Conservation (phyloP, 192 early-diverging fungal genomes). For the Coemansia sp. region DNA sequence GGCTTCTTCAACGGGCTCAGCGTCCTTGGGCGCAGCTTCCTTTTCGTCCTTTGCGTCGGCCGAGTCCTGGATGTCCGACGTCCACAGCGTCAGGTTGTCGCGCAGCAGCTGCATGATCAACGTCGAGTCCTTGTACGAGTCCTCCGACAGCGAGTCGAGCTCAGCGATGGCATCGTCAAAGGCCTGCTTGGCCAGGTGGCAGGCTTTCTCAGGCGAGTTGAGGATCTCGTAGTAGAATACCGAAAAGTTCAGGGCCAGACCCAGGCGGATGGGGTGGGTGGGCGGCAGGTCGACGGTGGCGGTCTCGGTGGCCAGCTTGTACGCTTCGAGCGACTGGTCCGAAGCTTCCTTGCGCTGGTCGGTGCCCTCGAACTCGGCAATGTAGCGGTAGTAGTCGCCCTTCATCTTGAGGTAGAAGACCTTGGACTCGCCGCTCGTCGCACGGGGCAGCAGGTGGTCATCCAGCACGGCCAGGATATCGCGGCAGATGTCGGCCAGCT, state of each 20-base stretch:
- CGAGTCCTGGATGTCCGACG: constrained; percentile 76
- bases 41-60: constrained; percentile 33
- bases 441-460: constrained; percentile 81
- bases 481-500: constrained; percentile 91
- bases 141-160: constrained; percentile 87
- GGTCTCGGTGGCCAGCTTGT: constrained; percentile 93
- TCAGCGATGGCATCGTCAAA: constrained; percentile 97
- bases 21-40: constrained; percentile 24
- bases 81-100: constrained; percentile 98
- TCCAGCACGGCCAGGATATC: constrained; percentile 91
- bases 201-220: constrained; percentile 91
- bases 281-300: constrained; percentile 77
- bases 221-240: constrained; percentile 99
- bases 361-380: constrained; percentile 93
- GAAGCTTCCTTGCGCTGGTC: constrained; percentile 87
- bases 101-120: constrained; percentile 97
- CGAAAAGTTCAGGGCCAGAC: constrained; percentile 96
- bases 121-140: constrained; percentile 97
- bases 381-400: constrained; percentile 99
- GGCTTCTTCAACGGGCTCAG: constrained; percentile 25
- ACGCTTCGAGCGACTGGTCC: constrained; percentile 86
- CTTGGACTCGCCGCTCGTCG: constrained; percentile 94
- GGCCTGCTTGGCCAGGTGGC: constrained; percentile 87
- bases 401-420: constrained; percentile 99
- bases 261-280: constrained; percentile 96